Evolutionary conservation across 1,284 basidiomycete species (phyloP), one percentile per base, ranked within the genome.

Genomic region (Cystobasidiaceae sp.): DNA sequence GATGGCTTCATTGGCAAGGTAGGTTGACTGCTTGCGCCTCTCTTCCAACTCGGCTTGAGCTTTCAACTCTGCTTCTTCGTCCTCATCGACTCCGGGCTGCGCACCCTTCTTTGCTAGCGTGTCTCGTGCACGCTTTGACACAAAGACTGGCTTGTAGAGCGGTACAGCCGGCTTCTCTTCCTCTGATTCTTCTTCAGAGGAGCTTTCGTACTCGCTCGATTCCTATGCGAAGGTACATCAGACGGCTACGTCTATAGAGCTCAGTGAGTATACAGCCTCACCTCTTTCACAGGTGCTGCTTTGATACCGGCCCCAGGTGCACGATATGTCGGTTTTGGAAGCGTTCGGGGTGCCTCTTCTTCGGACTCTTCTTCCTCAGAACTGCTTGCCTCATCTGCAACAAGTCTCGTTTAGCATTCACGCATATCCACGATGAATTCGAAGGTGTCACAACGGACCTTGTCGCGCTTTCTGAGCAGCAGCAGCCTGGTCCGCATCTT

Each of bases 1-100:
- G 72, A 96, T 93, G 70, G 85, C 89, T 74, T 92, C 88, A 0
- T 89, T 92, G 5, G 93, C 91, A 70, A 94, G 79, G 70, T 89
- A 84, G 70, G 93, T 89, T 66, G 87, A 87, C 71, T 90, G 63
- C 74, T 87, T 85, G 72, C 84, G 82, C 43, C 88, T 81, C 74
- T 88, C 85, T 74, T 88, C 87, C 1, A 83, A 83, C 75, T 87
- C 86, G 28, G 79, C 73, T 66, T 87, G 86, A 68, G 84, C 84
- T 72, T 79, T 82, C 72, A 79, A 80, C 23, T 84, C 71, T 3
- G 83, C 82, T 71, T 89, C 86, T 74, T 89, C 87, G 0, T 83
- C n/a, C n/a, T n/a, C 33, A 43, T 55, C 41, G n/a, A 28, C 52
- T 21, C 46, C 49, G 19, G 28, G 28, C 39, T n/a, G 51, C 5